Evolutionary conservation across 352 stramenopile genomes (phyloP), one percentile per base, ranked within the genome.

Genomic region (Phytophthora pini): DNA sequence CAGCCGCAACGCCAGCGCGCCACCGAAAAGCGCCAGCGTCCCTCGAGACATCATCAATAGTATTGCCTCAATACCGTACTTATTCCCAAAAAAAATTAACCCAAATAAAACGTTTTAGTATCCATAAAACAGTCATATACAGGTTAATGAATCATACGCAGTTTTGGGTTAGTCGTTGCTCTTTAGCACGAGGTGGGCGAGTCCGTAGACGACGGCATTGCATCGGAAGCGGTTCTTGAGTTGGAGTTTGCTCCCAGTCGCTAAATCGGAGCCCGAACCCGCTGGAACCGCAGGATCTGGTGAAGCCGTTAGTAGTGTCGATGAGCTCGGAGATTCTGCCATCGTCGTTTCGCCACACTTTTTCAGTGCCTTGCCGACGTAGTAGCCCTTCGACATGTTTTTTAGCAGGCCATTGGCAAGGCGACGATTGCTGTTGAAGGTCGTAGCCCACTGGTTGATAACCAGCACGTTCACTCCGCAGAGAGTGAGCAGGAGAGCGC

Each of bases 371-470:
- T 89, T 90, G 3, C 78, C 82, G 29, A 95, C 56, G 15, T 84
- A 77, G 31, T 79, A 72, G 10, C 81, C 80, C 47, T 73, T 88
- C 5, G 76, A 61, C 11, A 93, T 61, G 5, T 75, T 74, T 38
- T 70, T 55, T 3, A 93, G 68, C 38, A 95, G 40, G 2, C 61
- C 70, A 40, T 38, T 82, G 3, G 89, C 74, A 6, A 93, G 69
- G 0, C 82, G 74, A 2, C 87, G 80, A 36, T 95, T 96, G 13
- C 70, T 75, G 31, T 91, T 72, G 53, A 95, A 94, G 4, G 87
- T 93, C 0, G 82, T 89, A 13, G 81, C 47, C 85, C 87, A 97
- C 63, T 94, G 84, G 61, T 95, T 97, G 12, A 92, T 61, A 8
- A 88, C 65, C 4, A 97, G 41, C 7, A 76, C 60, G 39, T 94